phyloP scores from a whole-genome alignment of 257 asterid genomes.

The Solanum dulcamara region DNA sequence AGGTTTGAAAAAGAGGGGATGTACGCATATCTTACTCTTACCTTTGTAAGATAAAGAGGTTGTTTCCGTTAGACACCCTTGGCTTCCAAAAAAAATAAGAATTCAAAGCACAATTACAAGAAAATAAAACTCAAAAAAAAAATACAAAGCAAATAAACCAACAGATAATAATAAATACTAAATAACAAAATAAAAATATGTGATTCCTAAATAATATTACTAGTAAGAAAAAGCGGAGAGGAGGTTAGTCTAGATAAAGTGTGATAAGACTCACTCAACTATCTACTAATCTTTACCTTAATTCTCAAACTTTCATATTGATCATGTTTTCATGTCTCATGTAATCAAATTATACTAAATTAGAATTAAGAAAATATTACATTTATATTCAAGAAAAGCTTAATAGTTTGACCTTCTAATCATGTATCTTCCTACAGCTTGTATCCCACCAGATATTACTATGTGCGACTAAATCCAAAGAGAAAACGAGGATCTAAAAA shows the following conservation, averaged over 20 bases:
- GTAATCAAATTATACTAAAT: neutral
- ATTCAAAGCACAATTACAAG: no score
- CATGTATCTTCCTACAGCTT: neutral
- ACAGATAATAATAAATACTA: rapidly evolving
- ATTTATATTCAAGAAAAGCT: neutral
- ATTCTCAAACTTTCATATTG: neutral
- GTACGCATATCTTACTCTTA: rapidly evolving
- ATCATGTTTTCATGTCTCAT: neutral
- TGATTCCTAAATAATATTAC: neutral
- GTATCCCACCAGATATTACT: neutral
- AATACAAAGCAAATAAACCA: neutral
- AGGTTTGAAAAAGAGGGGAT: rapidly evolving
- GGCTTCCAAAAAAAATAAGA: rapidly evolving
- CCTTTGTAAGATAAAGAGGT: rapidly evolving
- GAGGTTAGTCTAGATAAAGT: neutral
- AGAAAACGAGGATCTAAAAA: neutral
- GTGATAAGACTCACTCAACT: neutral
- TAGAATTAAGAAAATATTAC: neutral
- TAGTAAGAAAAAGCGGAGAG: neutral
- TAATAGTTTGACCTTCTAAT: neutral
- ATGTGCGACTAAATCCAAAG: neutral
- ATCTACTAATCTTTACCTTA: neutral
- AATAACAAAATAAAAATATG: neutral
- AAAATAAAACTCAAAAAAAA: neutral
- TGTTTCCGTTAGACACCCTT: rapidly evolving